Conservation (phyloP, 495 filamentous ascomycete genomes). For the Aspergillus haitiensis region DNA sequence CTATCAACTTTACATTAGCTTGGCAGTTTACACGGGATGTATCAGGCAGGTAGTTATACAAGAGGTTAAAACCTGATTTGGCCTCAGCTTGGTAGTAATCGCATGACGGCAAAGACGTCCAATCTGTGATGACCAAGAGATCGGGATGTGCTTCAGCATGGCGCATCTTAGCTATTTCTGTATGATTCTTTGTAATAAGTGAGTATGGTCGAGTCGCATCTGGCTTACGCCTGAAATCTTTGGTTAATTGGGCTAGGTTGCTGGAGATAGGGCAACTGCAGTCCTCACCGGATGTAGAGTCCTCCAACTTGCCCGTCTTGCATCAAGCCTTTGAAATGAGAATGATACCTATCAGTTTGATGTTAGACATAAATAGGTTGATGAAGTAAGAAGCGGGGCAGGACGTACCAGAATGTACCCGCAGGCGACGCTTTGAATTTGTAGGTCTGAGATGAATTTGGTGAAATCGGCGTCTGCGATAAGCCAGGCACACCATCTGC, state of each 20-base stretch:
- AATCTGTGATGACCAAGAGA: slow-evolving; percentile 50
- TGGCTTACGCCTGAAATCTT: slow-evolving; percentile 32
- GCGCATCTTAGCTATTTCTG: slow-evolving; percentile 39
- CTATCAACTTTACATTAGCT: slow-evolving; percentile 15
- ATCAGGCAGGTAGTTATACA: slow-evolving; percentile 26
- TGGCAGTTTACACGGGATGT: not conserved
- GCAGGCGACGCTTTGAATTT: slow-evolving; percentile 49
- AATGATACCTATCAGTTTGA: slow-evolving; percentile 29
- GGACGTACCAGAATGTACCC: slow-evolving; percentile 50
- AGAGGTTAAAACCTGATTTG: slow-evolving; percentile 38
- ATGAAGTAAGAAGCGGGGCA: no score
- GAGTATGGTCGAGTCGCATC: slow-evolving; percentile 36
- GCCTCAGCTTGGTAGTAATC: slow-evolving; percentile 42
- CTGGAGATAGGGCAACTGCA: not conserved
- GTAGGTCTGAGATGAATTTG: slow-evolving; percentile 46
- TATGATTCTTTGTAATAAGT: slow-evolving; percentile 37
- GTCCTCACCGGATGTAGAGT: slow-evolving; percentile 32
- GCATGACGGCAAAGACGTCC: slow-evolving; percentile 50
- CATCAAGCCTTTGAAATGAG: slow-evolving; percentile 48
- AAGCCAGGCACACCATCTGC: slow-evolving; percentile 54
- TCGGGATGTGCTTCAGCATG: slow-evolving; percentile 39
- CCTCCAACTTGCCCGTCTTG: slow-evolving; percentile 56
- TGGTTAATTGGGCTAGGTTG: not conserved
- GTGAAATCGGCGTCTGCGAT: slow-evolving; percentile 45
- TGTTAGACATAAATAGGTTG: no score